These are phyloP conservation scores for Microstroma glucosiphilum DNA, from an alignment of 1,284 basidiomycete species.

Conservation along the genomic window DNA sequence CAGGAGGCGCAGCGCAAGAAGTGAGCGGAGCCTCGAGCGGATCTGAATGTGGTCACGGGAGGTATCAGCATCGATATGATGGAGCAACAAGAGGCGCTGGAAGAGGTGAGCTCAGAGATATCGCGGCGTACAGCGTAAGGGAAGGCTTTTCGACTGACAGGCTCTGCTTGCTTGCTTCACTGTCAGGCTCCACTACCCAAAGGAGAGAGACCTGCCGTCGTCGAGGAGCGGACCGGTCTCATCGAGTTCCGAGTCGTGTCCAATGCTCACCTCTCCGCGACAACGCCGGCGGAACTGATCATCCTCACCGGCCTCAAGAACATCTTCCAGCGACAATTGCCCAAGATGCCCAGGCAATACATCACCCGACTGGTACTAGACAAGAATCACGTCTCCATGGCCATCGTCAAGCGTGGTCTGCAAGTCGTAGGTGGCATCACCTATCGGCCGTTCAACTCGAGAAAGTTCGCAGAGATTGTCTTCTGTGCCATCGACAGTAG, in stretches of 20 bases:
- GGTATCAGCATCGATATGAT: constrained; percentile 15
- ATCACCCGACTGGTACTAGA: constrained; percentile 94
- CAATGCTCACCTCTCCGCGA: constrained; percentile 66
- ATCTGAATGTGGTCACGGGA: constrained; percentile 24
- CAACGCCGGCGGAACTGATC: constrained; percentile 55
- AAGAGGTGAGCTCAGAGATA: no score
- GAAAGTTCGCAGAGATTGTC: constrained; percentile 95
- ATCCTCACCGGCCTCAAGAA: constrained; percentile 91
- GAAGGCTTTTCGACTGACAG: constrained; percentile 15
- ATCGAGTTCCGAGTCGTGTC: constrained; percentile 81
- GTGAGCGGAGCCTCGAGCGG: constrained; percentile 23
- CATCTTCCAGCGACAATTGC: constrained; percentile 92
- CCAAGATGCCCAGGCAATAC: constrained; percentile 98
- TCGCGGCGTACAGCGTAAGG: no score
- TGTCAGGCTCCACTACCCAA: no score
- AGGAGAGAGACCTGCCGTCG: constrained; percentile 59
- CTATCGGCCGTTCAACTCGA: constrained; percentile 88
- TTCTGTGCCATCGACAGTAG: constrained; percentile 96
- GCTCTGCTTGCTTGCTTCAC: no score
- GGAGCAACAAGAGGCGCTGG: background rate
- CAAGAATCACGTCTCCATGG: constrained; percentile 79
- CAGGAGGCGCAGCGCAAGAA: constrained; percentile 9
- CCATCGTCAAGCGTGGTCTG: constrained; percentile 89
- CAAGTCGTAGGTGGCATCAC: constrained; percentile 98
- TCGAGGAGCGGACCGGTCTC: constrained; percentile 77